Base-by-base conservation (phyloP, 2,329 filamentous ascomycete genomes). In the Pseudogymnoascus sp. region DNA sequence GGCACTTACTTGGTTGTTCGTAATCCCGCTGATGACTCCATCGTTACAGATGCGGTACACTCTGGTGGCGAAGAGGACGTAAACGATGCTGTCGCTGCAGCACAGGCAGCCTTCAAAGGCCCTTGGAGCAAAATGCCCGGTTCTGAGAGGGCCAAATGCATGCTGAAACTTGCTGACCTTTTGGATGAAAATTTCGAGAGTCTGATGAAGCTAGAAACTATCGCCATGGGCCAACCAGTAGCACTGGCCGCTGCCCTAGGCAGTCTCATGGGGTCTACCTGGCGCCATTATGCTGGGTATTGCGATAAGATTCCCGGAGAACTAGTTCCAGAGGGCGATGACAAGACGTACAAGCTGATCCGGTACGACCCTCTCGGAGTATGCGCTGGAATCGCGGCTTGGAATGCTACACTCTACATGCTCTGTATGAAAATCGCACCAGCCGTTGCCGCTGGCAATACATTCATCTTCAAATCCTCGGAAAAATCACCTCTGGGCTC, bases 401-500 rank as follows among this genome's bases (percentile, higher is more conserved):
- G 88, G 88, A 89, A 90, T 69, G 89, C 89, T 67, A 86, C 86
- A 0, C 79, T 89, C 60, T 86, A 85, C 10, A 76, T 90, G 84
- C 81, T 89, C 5, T 73, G 89, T 61, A 79, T 88, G 31, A 91
- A 90, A 71, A 86, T 82, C 1, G 81, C 83, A 60, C 86, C 87
- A 6, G 88, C 88, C 0, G 75, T 90, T 42, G 88, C 88, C 1
- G 88, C 88, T 2, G 88, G 88, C 0, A 90, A 88, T 71, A 87
- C 88, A 1, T 90, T 93, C 84, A 79, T 93, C 12, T 79, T 84
- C n/a, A 91, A 91, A 75, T 86, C 88, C 2, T 88, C 84, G 3
- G 88, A 88, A 0, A 87, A 91, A 73, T 86, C 84, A 1, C 84
- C 84, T 0, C 77, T 87, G 34, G 82, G 82, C 1, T 79, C 82